Conservation (phyloP, 23 red algal genomes). For the Chondrus crispus region DNA sequence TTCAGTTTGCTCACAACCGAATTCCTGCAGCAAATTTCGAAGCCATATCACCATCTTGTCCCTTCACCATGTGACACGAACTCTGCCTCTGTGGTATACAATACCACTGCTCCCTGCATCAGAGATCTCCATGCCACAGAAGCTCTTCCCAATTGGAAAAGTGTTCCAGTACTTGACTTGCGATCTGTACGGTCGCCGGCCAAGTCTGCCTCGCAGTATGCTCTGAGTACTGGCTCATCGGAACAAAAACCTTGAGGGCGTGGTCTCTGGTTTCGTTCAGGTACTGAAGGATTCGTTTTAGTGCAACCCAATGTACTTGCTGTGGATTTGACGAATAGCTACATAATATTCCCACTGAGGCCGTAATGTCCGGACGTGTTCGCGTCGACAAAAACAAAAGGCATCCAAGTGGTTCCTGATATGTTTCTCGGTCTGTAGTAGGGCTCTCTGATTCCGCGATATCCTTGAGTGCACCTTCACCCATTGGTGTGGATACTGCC, state of each 20-base stretch:
- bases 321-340: not conserved
- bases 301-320: not conserved
- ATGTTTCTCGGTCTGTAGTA: not conserved
- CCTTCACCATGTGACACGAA: not conserved
- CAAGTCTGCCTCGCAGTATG: not conserved
- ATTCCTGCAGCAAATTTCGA: not conserved
- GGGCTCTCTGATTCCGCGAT: too few species aligned
- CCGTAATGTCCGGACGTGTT: not conserved
- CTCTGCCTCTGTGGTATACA: not conserved
- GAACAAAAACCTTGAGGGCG: not conserved
- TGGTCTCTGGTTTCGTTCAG: not conserved
- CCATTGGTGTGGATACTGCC: not conserved
- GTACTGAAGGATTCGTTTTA: not conserved
- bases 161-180: not conserved
- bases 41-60: not conserved
- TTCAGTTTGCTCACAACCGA: not conserved
- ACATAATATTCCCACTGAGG: not conserved
- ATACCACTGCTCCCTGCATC: not conserved
- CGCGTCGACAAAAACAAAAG: not conserved
- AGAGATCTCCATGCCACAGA: not conserved
- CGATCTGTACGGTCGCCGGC: not conserved
- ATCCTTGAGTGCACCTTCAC: too few species aligned
- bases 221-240: not conserved
- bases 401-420: not conserved
- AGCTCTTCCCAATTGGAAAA: not conserved